phyloP scores from a whole-genome alignment of 192 early-diverging fungal genomes.

The Funneliformis mosseae region DNA sequence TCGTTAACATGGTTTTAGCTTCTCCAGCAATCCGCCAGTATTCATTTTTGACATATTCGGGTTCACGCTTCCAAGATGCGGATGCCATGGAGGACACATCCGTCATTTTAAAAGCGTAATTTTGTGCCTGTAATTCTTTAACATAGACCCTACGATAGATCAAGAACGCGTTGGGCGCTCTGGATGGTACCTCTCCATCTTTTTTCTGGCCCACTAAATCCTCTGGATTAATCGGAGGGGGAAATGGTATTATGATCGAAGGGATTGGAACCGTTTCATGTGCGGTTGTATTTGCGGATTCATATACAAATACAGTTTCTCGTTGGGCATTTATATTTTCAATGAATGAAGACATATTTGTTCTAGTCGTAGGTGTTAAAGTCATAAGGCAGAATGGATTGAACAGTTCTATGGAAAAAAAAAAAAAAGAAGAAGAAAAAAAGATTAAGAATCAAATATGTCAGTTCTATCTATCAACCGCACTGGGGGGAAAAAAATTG shows the following conservation, averaged over 20 bases:
- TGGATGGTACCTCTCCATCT: not conserved
- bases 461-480: not conserved
- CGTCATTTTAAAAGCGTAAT: constrained; percentile 19
- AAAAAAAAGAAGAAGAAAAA: not conserved
- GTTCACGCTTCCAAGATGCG: constrained; percentile 2
- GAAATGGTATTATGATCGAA: not conserved
- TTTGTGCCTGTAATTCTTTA: not conserved
- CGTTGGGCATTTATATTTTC: not conserved
- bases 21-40: constrained; percentile 7
- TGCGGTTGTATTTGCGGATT: not conserved
- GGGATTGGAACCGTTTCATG: not conserved
- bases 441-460: not conserved
- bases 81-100: constrained; percentile 14
- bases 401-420: not conserved
- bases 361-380: not conserved
- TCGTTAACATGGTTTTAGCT: not conserved
- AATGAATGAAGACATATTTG: not conserved
- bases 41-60: not conserved
- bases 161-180: constrained; percentile 11
- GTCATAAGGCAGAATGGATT: not conserved
- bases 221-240: not conserved
- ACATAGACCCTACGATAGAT: constrained; percentile 18
- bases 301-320: not conserved
- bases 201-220: not conserved
- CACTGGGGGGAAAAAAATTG: not conserved